Conservation (phyloP, 2,329 filamentous ascomycete species). For the Coniella vitis region DNA sequence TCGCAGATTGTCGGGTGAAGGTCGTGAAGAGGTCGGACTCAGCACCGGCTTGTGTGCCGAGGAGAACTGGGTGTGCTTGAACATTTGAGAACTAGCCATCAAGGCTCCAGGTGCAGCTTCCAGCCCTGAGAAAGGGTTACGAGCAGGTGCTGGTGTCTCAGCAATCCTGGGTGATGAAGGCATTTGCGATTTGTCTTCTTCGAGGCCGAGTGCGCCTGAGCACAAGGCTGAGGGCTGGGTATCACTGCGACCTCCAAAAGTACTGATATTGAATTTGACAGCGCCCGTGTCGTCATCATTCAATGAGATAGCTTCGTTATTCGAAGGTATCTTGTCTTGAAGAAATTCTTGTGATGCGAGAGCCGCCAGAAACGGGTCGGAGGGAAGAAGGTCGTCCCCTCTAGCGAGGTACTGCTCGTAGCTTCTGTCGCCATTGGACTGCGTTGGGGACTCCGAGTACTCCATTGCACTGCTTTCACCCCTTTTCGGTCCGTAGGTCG, state of each 20-base stretch:
- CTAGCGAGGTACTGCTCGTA: slow-evolving; percentile 38
- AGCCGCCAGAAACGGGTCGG: slow-evolving; percentile 21
- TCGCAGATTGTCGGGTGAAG: slow-evolving; percentile 42
- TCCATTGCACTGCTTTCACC: slow-evolving; percentile 30
- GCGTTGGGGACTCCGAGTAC: slow-evolving; percentile 47
- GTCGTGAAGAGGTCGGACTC: slow-evolving; percentile 52
- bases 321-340: slow-evolving; percentile 3
- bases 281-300: slow-evolving; percentile 44
- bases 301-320: slow-evolving; percentile 28
- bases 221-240: slow-evolving; percentile 31
- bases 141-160: slow-evolving; percentile 43
- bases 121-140: slow-evolving; percentile 39
- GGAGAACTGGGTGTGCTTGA: slow-evolving; percentile 48
- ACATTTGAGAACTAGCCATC: slow-evolving; percentile 44
- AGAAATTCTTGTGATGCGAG: background rate
- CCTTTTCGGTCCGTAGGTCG: background rate
- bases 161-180: slow-evolving; percentile 21
- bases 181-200: slow-evolving; percentile 8
- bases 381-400: slow-evolving; percentile 17
- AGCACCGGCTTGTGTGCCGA: slow-evolving; percentile 39
- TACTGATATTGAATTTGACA: slow-evolving; percentile 37
- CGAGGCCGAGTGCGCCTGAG: background rate
- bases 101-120: slow-evolving; percentile 26
- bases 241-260: slow-evolving; percentile 29
- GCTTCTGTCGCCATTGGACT: slow-evolving; percentile 49